Evolutionary conservation across 257 asterid species (phyloP).

Genomic region (Solanum etuberosum): DNA sequence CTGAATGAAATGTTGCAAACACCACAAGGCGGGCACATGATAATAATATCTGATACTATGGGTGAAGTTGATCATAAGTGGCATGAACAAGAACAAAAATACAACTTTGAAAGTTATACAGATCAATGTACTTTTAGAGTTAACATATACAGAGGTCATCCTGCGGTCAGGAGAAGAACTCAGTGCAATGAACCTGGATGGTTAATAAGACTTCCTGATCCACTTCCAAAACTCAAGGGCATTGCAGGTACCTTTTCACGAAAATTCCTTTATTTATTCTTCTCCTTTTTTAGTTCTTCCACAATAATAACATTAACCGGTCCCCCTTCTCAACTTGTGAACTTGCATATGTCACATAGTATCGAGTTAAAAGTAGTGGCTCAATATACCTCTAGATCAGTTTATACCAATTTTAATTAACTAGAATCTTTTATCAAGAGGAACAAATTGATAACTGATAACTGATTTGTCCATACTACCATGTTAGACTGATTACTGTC

Average conservation of each 20-base stretch:
- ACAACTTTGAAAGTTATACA: not conserved
- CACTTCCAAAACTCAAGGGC: conserved; percentile 49
- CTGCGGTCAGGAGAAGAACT: conserved; percentile 21
- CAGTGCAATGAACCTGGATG: conserved; percentile 53
- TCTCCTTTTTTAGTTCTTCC: not conserved
- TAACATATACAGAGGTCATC: conserved; percentile 70
- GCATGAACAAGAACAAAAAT: conserved; percentile 12
- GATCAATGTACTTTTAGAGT: conserved; percentile 23
- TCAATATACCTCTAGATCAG: too few relatives aligned
- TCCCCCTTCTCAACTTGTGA: too few relatives aligned
- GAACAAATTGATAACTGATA: too few relatives aligned
- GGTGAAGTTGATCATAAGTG: conserved; percentile 2
- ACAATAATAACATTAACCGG: too few relatives aligned
- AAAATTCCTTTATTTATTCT: not conserved
- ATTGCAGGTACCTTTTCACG: conserved; percentile 42
- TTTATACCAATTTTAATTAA: too few relatives aligned
- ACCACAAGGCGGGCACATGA: conserved; percentile 21
- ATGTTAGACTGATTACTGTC: too few relatives aligned
- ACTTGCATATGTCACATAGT: too few relatives aligned
- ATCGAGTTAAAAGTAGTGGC: too few relatives aligned
- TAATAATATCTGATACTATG: conserved; percentile 18
- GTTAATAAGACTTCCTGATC: conserved; percentile 42
- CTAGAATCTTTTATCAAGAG: too few relatives aligned
- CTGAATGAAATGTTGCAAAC: too few relatives aligned
- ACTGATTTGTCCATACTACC: too few relatives aligned